Percentiles rank a stretch among this genome's conserved stretches.
These are phyloP conservation scores for Malus sieversii DNA, from an alignment of 306 rosid species.

Conservation along the genomic window DNA sequence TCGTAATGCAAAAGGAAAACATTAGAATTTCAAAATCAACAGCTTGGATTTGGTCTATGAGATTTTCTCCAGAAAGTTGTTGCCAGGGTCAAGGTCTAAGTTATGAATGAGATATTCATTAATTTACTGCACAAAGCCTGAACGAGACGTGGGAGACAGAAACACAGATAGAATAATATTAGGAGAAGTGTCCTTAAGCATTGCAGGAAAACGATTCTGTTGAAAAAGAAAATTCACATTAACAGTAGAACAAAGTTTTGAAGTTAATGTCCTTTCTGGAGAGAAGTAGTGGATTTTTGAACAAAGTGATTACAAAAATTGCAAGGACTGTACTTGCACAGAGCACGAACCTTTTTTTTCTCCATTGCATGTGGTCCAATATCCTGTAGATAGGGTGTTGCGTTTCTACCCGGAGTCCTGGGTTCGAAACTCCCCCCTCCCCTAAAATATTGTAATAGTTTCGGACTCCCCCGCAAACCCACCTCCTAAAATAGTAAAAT, in stretches of 20 bases:
- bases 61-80: background rate
- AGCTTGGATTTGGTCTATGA: background rate
- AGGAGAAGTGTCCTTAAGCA: background rate
- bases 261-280: background rate
- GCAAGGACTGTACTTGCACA: background rate
- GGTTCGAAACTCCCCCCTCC: no score
- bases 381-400: no score
- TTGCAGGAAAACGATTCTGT: background rate
- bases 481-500: no score
- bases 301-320: background rate
- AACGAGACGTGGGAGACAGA: background rate
- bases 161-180: background rate
- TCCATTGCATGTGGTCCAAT: no score
- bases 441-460: no score
- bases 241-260: background rate
- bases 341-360: background rate
- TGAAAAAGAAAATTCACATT: background rate
- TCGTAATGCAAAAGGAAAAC: background rate
- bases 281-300: background rate
- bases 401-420: no score
- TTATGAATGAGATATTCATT: background rate
- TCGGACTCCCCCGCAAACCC: no score
- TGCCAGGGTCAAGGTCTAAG: background rate
- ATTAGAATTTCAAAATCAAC: background rate
- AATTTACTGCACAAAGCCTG: background rate